Conservation (phyloP, 495 filamentous ascomycete species). For the Penicillium verhagenii region DNA sequence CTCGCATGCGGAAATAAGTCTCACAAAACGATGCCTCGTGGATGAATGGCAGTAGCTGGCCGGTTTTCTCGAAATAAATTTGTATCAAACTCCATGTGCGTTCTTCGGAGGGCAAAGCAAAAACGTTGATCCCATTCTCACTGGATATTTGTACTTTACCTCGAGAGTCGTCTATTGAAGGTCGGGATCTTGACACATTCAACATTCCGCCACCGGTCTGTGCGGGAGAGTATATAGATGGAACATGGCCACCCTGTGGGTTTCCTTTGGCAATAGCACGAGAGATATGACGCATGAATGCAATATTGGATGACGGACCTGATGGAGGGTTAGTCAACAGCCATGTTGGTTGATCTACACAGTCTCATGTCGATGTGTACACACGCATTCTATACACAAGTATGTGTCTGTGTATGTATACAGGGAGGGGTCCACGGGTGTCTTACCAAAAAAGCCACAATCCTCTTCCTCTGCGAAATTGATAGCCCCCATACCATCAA, state of each 20-base stretch:
- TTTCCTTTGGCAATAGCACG: slow-evolving; percentile 23
- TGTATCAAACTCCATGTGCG: slow-evolving; percentile 23
- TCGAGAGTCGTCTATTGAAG: background rate
- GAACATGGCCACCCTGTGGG: background rate
- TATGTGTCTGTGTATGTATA: no score
- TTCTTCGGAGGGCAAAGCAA: slow-evolving; percentile 24
- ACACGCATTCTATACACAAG: background rate
- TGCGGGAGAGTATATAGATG: background rate
- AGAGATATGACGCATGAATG: slow-evolving; percentile 40
- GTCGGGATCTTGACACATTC: slow-evolving; percentile 20
- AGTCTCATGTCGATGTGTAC: no score
- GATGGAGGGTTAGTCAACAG: background rate
- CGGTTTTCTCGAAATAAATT: slow-evolving; percentile 38
- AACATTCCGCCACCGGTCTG: slow-evolving; percentile 17
- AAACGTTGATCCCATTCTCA: slow-evolving; percentile 14
- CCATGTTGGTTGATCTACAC: no score
- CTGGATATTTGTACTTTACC: background rate
- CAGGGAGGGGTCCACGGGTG: no score
- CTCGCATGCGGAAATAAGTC: slow-evolving; percentile 32
- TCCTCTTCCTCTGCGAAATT: slow-evolving; percentile 45
- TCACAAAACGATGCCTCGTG: slow-evolving; percentile 36
- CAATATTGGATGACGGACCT: slow-evolving; percentile 50
- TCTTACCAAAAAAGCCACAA: slow-evolving; percentile 45
- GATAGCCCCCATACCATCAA: slow-evolving; percentile 47
- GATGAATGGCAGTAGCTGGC: slow-evolving; percentile 39